These are phyloP conservation scores for Candida xiaguanensis DNA, from an alignment of 805 yeast genomes.

Conservation along the genomic window DNA sequence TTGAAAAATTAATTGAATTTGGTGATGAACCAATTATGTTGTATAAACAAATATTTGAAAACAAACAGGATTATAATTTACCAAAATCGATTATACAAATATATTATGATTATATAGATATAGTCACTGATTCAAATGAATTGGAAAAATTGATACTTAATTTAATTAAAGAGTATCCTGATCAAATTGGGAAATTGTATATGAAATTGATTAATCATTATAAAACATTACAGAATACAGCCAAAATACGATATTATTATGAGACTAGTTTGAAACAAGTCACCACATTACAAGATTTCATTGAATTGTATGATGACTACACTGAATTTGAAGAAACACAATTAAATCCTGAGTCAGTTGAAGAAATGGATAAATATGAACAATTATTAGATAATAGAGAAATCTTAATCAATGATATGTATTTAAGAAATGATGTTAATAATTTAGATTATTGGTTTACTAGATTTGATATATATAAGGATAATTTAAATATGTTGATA, in stretches of 20 bases:
- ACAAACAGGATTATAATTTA: slow-evolving; percentile 21
- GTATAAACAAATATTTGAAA: slow-evolving; percentile 30
- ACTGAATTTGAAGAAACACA: slow-evolving; percentile 55
- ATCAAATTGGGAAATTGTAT: slow-evolving; percentile 51
- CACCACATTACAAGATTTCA: slow-evolving; percentile 57
- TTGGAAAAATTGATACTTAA: slow-evolving; percentile 24
- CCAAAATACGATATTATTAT: slow-evolving; percentile 30
- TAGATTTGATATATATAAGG: slow-evolving; percentile 44
- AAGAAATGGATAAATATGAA: slow-evolving; percentile 36
- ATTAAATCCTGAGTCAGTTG: slow-evolving; percentile 15
- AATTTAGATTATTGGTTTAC: slow-evolving; percentile 67
- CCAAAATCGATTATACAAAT: slow-evolving; percentile 46
- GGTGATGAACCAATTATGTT: slow-evolving; percentile 20
- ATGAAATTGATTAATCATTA: slow-evolving; percentile 48
- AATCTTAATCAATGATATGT: slow-evolving; percentile 61
- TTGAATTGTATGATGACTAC: slow-evolving; percentile 58
- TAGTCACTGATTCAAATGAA: slow-evolving; percentile 11
- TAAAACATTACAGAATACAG: slow-evolving; percentile 29
- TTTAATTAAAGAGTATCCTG: slow-evolving; percentile 44
- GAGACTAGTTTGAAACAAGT: slow-evolving; percentile 47
- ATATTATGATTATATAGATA: slow-evolving; percentile 44
- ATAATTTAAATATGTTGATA: slow-evolving; percentile 40
- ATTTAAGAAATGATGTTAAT: slow-evolving; percentile 58
- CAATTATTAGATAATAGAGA: slow-evolving; percentile 53
- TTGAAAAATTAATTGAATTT: slow-evolving; percentile 30